These are phyloP conservation scores for Aschersonia sp. DNA, from an alignment of 2,329 filamentous ascomycete genomes.

Conservation along the genomic window DNA sequence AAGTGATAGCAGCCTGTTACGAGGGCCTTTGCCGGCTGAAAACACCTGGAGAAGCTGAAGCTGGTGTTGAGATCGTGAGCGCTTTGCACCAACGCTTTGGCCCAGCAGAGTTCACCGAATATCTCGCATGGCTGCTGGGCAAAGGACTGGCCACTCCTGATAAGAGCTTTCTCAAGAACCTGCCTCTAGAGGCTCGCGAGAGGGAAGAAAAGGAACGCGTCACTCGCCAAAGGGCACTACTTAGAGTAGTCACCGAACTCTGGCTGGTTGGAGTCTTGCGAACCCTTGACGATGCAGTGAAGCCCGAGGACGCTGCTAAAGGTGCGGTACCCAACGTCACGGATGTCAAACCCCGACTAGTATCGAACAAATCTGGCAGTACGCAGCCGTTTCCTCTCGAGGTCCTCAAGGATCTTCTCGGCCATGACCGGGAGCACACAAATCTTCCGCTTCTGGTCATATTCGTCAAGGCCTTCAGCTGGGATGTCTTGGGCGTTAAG, in stretches of 20 bases:
- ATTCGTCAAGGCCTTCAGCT: slow-evolving; percentile 92
- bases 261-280: slow-evolving; percentile 86
- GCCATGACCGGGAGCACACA: slow-evolving; percentile 81
- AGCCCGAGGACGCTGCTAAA: slow-evolving; percentile 49
- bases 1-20: slow-evolving; percentile 91
- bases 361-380: slow-evolving; percentile 42
- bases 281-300: slow-evolving; percentile 56
- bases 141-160: slow-evolving; percentile 86
- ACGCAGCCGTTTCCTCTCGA: slow-evolving; percentile 91
- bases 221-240: slow-evolving; percentile 66
- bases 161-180: slow-evolving; percentile 63
- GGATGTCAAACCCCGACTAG: slow-evolving; percentile 40
- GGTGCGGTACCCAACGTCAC: slow-evolving; percentile 48
- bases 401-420: slow-evolving; percentile 91
- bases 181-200: slow-evolving; percentile 72
- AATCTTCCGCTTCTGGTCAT: slow-evolving; percentile 86
- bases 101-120: slow-evolving; percentile 76
- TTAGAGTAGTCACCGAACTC: slow-evolving; percentile 85
- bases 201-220: slow-evolving; percentile 93
- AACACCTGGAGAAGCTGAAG: slow-evolving; percentile 78
- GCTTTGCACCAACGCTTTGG: slow-evolving; percentile 94
- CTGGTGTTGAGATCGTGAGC: slow-evolving; percentile 84
- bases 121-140: slow-evolving; percentile 83
- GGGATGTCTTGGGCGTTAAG: slow-evolving; percentile 83
- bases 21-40: slow-evolving; percentile 90